These are phyloP conservation scores for Omphalotus olearius DNA, from an alignment of 1,284 basidiomycete genomes.

Conservation along the genomic window DNA sequence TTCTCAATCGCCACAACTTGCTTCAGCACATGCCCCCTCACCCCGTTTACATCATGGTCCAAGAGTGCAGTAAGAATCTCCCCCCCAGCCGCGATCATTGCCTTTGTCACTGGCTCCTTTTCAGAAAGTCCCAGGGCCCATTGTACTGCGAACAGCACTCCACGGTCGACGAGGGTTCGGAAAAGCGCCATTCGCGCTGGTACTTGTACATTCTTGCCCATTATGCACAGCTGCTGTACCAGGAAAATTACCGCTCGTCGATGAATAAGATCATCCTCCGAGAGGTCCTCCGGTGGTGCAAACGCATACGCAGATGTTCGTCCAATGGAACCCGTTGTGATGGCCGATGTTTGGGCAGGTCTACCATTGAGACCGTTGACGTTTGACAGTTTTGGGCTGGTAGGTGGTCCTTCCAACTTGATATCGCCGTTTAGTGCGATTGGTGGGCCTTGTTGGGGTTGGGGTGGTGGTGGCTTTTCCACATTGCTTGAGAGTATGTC, in stretches of 20 bases:
- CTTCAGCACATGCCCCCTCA: conserved; percentile 80
- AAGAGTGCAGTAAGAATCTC: conserved; percentile 86
- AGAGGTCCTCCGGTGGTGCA: conserved; percentile 45
- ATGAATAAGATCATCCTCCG: conserved; percentile 45
- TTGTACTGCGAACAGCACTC: conserved; percentile 86
- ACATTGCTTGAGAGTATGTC: conserved; percentile 42
- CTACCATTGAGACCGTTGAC: conserved; percentile 20
- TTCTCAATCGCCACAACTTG: conserved; percentile 69
- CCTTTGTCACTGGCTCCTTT: conserved; percentile 38
- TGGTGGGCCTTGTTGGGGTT: conserved; percentile 22
- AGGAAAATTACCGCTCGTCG: conserved; percentile 79
- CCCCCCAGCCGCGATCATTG: conserved; percentile 76
- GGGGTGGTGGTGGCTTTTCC: conserved; percentile 19
- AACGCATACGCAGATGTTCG: conserved; percentile 37
- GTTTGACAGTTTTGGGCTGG: conserved; percentile 25
- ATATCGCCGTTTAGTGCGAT: conserved; percentile 2
- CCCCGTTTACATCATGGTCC: conserved; percentile 89
- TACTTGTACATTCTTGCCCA: conserved; percentile 96
- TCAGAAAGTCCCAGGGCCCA: conserved; percentile 74
- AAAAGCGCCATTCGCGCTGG: conserved; percentile 86
- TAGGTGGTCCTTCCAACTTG: conserved; percentile 24
- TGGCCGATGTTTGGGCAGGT: conserved; percentile 10
- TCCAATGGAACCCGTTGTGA: neutral
- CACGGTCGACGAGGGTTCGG: conserved; percentile 84
- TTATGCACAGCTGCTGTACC: conserved; percentile 88